Conservation (phyloP, 306 rosid genomes). For the Castanospermum australe region DNA sequence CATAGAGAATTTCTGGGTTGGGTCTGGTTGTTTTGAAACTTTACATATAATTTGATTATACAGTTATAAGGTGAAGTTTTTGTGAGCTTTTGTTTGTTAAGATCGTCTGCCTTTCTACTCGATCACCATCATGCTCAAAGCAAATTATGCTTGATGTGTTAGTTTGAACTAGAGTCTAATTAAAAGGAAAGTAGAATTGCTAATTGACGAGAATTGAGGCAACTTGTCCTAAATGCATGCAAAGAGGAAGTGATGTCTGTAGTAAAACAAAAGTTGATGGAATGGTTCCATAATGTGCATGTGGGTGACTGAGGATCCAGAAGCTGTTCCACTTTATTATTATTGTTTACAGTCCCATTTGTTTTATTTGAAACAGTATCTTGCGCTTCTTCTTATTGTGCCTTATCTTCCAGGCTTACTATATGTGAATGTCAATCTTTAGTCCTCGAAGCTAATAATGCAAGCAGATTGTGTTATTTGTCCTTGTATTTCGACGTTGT, state of each 20-base stretch:
- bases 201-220: background rate
- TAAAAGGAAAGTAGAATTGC: background rate
- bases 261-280: conserved; percentile 39
- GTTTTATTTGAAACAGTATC: conserved; percentile 6
- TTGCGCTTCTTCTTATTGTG: background rate
- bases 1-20: conserved; percentile 38
- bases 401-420: background rate
- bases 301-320: conserved; percentile 41
- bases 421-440: background rate
- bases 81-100: background rate
- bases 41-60: conserved; percentile 12
- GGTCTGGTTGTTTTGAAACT: conserved; percentile 24
- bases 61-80: conserved; percentile 16
- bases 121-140: background rate
- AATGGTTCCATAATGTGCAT: conserved; percentile 32
- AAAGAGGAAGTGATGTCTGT: conserved; percentile 10
- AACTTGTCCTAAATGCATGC: conserved; percentile 21
- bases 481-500: background rate
- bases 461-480: conserved; percentile 6
- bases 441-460: conserved; percentile 9
- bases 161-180: background rate
- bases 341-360: background rate
- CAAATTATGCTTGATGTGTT: background rate
- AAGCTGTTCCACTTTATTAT: conserved; percentile 14
- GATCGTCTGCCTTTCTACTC: background rate